Evolutionary conservation across 2,329 filamentous ascomycete genomes (phyloP).

Genomic region (Colletotrichum sp.): DNA sequence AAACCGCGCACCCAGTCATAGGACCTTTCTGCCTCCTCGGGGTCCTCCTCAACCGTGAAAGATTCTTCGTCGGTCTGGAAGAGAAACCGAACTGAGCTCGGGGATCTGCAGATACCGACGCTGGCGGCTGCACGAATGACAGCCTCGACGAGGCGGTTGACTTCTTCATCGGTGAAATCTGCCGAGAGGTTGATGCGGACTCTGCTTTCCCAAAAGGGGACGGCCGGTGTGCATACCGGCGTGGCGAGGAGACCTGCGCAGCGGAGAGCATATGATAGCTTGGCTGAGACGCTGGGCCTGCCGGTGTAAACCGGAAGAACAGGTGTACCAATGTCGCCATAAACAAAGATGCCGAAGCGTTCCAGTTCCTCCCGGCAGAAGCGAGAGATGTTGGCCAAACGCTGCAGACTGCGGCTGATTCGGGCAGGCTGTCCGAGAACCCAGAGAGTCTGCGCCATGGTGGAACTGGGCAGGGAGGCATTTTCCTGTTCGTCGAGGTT

Average conservation of each 20-base stretch:
- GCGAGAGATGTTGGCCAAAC: background rate
- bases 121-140: background rate
- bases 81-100: background rate
- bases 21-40: background rate
- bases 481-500: background rate
- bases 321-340: conserved; percentile 1
- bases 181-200: conserved; percentile 22
- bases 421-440: conserved; percentile 9
- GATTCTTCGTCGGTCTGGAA: background rate
- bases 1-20: background rate
- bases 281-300: conserved; percentile 6
- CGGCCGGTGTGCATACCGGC: conserved; percentile 11
- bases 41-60: background rate
- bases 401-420: background rate
- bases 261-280: conserved; percentile 8
- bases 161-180: conserved; percentile 3
- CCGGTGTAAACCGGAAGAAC: conserved; percentile 12
- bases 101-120: background rate
- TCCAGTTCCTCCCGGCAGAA: conserved; percentile 13
- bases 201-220: conserved; percentile 22
- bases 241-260: conserved; percentile 5
- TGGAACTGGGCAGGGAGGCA: background rate
- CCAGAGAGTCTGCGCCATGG: conserved; percentile 18
- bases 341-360: conserved; percentile 13
- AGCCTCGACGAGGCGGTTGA: background rate